A percentile compares a stretch with the other conserved stretches of the same genome.
These are phyloP conservation scores for Aspergillus sp. DNA, from an alignment of 2,329 filamentous ascomycete species.

Conservation along the genomic window DNA sequence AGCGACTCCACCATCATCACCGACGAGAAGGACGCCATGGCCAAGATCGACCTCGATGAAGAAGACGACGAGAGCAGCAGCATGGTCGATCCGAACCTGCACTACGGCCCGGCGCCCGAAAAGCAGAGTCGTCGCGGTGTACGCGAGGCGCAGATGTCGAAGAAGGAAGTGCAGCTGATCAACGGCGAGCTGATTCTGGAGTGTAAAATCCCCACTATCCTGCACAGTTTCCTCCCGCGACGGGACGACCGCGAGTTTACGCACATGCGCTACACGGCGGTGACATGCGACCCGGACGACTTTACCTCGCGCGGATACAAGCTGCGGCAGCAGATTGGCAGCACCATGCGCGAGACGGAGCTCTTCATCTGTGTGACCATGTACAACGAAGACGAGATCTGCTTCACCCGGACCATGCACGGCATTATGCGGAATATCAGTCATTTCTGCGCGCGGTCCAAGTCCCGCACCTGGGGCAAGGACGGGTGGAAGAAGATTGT, in stretches of 20 bases:
- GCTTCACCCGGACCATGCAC: constrained; percentile 97
- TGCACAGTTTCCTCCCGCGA: constrained; percentile 93
- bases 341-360: constrained; percentile 83
- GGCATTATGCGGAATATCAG: constrained; percentile 98
- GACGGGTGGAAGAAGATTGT: constrained; percentile 99
- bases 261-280: constrained; percentile 97
- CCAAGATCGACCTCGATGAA: constrained; percentile 45
- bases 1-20: constrained; percentile 59
- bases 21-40: constrained; percentile 49
- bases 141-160: constrained; percentile 80
- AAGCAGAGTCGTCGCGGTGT: constrained; percentile 86
- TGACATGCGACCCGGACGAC: constrained; percentile 96
- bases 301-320: constrained; percentile 88
- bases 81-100: constrained; percentile 60
- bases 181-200: constrained; percentile 97
- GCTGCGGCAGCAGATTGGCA: constrained; percentile 84
- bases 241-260: constrained; percentile 95
- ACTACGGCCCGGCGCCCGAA: constrained; percentile 84
- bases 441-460: constrained; percentile 89
- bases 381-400: constrained; percentile 98
- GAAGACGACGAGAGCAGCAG: constrained; percentile 43
- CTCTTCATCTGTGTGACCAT: constrained; percentile 96
- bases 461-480: constrained; percentile 94
- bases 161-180: constrained; percentile 92
- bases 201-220: constrained; percentile 97